A percentile compares a stretch with the other conserved stretches of the same genome.
These are phyloP conservation scores for Schoenoplectus tabernaemontani DNA, from an alignment of 202 grass and related monocot species.

Conservation along the genomic window DNA sequence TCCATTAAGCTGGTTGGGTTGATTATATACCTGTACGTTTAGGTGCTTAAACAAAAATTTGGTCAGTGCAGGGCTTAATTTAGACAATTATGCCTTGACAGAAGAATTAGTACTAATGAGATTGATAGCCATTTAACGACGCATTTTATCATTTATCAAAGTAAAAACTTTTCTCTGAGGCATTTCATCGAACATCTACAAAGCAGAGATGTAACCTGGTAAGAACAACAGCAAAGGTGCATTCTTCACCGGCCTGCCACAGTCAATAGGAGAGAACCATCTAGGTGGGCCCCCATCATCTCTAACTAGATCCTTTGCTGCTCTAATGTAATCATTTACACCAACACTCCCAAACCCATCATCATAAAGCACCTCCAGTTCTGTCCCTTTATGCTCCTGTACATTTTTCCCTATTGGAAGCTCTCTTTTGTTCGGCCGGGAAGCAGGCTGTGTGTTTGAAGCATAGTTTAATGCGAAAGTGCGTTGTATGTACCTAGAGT, in stretches of 20 bases:
- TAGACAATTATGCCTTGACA: not conserved
- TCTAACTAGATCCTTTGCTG: slow-evolving; percentile 35
- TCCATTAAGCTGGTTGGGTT: not conserved
- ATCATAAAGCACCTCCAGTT: slow-evolving; percentile 48
- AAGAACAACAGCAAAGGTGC: slow-evolving; percentile 82
- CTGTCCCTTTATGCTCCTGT: not conserved
- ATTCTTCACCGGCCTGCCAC: slow-evolving; percentile 31
- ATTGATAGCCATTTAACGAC: not conserved
- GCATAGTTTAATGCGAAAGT: not conserved
- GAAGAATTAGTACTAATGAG: not conserved
- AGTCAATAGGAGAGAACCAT: slow-evolving; percentile 78
- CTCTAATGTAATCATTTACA: slow-evolving; percentile 77
- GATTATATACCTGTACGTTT: not conserved
- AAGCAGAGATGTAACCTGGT: slow-evolving; percentile 37
- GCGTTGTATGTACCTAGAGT: not conserved
- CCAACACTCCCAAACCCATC: slow-evolving; percentile 58
- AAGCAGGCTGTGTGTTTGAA: not conserved
- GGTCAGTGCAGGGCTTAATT: not conserved
- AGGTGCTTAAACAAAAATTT: not conserved
- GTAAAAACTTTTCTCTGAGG: not conserved
- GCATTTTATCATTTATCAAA: not conserved
- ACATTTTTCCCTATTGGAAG: not conserved
- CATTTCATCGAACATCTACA: not conserved
- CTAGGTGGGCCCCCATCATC: slow-evolving; percentile 69
- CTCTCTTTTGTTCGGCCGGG: not conserved